A percentile compares a stretch with the other conserved stretches of the same genome.
Conservation (phyloP, 176 grass and related monocot species). For the Musa troglodytarum region DNA sequence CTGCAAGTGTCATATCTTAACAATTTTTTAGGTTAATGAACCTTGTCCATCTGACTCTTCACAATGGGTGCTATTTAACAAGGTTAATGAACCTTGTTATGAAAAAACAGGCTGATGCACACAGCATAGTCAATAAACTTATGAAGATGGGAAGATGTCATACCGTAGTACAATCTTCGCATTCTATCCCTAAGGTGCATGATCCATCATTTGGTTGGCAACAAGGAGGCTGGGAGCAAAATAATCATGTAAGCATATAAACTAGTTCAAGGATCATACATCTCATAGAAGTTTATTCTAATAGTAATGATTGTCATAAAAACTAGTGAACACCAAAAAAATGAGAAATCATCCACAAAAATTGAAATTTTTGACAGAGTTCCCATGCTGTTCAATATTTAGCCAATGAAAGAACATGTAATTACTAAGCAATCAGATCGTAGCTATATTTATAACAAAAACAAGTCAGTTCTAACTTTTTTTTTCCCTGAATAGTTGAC, state of each 20-base stretch:
- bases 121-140: background rate
- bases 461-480: too few species aligned
- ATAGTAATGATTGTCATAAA: background rate
- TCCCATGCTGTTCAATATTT: background rate
- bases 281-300: background rate
- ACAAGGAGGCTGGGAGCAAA: constrained; percentile 54
- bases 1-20: too few species aligned
- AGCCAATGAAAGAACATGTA: background rate
- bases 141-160: background rate
- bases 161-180: constrained; percentile 96
- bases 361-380: too few species aligned
- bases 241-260: constrained; percentile 8
- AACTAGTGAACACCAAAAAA: background rate
- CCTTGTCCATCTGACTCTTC: background rate
- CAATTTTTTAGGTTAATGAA: too few species aligned
- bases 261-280: background rate
- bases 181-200: constrained; percentile 32
- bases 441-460: too few species aligned
- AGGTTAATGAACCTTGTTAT: background rate
- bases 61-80: background rate
- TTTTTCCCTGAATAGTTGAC: too few species aligned
- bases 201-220: constrained; percentile 44
- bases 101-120: background rate
- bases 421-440: background rate
- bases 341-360: background rate